A percentile compares a stretch with the other conserved stretches of the same genome.
phyloP scores from a whole-genome alignment of 306 rosid species.

The Cicer pinnatifidum region DNA sequence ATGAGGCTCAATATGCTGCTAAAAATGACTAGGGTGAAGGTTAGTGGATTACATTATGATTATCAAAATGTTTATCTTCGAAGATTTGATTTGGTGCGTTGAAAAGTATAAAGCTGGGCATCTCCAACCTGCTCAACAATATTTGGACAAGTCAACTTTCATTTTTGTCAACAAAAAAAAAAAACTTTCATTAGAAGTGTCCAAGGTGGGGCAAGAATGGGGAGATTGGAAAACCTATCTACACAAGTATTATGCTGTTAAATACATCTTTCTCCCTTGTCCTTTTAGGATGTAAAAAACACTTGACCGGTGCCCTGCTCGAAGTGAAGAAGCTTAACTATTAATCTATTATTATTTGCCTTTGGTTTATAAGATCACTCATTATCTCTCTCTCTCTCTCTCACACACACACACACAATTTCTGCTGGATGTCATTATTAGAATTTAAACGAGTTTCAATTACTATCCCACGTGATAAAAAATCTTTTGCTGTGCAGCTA shows the following conservation, averaged over 20 bases:
- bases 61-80: constrained; percentile 32
- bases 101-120: constrained; percentile 24
- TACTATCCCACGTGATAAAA: constrained; percentile 26
- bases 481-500: constrained; percentile 59
- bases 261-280: constrained; percentile 6
- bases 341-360: constrained; percentile 24
- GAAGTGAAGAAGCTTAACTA: constrained; percentile 32
- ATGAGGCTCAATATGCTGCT: constrained; percentile 78
- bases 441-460: constrained; percentile 8
- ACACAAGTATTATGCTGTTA: constrained; percentile 24
- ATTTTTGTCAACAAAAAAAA: background rate
- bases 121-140: constrained; percentile 26
- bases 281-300: constrained; percentile 15
- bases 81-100: constrained; percentile 36
- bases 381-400: constrained; percentile 12
- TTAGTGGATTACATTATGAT: constrained; percentile 46
- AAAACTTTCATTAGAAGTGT: constrained; percentile 17
- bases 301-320: constrained; percentile 16
- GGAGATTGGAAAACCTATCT: background rate
- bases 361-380: constrained; percentile 28
- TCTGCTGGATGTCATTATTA: constrained; percentile 12
- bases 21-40: constrained; percentile 95
- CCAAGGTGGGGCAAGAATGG: background rate
- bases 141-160: constrained; percentile 21
- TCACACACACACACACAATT: background rate